Base-by-base conservation (phyloP, 169 alveolate genomes). In the Cytauxzoon felis region DNA sequence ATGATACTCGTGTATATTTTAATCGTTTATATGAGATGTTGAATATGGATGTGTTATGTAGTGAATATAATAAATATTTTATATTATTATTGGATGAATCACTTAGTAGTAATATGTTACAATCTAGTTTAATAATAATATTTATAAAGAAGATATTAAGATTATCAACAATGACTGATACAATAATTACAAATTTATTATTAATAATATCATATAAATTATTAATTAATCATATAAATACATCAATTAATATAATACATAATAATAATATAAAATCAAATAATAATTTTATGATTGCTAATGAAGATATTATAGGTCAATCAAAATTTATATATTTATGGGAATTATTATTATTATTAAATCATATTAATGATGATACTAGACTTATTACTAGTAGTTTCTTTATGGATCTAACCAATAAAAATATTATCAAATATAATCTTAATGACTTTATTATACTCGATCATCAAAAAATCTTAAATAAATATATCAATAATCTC, bases 301-400 rank as follows among this genome's bases (percentile, higher is more conserved):
- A 13, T 38, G 45, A 38, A 13, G 45, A 38, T 38, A 38, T 13
- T 13, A 13, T 38, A 13, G 52, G 52, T 4, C 4, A 3, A 9
- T 11, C 2, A 16, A 50, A 51, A 3, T 9, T 5, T 27, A 3
- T 54, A 40, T 63, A 34, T 40, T 49, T 73, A 3, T 65, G 69
- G 53, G 84, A 73, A 27, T 5, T 73, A 32, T 45, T 53, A n/a
- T 72, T 73, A 42, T 61, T 73, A 16, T 13, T 73, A 53, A 30
- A 45, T 6, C 84, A 73, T 42, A 64, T 73, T 56, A 73, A 73
- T 58, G 56, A 73, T 26, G 67, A 62, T 16, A 63, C 84, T 3
- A 64, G 73, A 11, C 54, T 19, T n/a, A 54, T 73, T 8, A 70
- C 66, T 33, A 58, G 84, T 18, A 45, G 65, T 16, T 73, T 49